phyloP scores from a whole-genome alignment of 768 basidiomycete species.

The Tylopilus felleus region DNA sequence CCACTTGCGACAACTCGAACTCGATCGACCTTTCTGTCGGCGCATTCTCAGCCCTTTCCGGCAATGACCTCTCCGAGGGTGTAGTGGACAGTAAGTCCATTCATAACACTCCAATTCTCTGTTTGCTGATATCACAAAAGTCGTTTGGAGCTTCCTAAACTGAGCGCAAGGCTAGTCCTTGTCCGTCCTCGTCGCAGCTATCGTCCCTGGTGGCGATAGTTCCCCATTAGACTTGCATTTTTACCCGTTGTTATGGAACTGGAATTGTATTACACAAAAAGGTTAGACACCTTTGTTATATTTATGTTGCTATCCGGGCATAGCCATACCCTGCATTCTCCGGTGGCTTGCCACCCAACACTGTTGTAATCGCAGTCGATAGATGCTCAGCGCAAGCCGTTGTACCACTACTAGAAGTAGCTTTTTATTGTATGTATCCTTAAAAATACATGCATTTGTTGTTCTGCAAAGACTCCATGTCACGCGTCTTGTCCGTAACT shows the following conservation, averaged over 20 bases:
- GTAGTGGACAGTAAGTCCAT: conserved; percentile 51
- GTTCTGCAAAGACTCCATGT: background rate
- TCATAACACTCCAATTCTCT: background rate
- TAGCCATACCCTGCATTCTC: conserved; percentile 1
- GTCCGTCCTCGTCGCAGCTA: conserved; percentile 14
- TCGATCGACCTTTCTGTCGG: conserved; percentile 72
- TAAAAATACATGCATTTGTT: background rate
- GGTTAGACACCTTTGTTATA: conserved; percentile 8
- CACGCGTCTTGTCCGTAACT: background rate
- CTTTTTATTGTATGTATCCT: background rate
- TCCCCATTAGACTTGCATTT: conserved; percentile 12
- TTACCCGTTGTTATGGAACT: background rate
- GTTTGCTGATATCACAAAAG: conserved; percentile 15
- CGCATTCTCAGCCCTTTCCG: conserved; percentile 57
- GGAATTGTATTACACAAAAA: background rate
- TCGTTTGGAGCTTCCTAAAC: conserved; percentile 28
- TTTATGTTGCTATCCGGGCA: conserved; percentile 18
- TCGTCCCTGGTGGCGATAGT: conserved; percentile 44
- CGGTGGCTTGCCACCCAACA: conserved; percentile 12
- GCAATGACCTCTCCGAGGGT: conserved; percentile 46
- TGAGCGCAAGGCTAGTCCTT: conserved; percentile 19
- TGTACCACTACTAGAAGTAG: background rate
- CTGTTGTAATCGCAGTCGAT: conserved; percentile 2
- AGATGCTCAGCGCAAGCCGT: background rate
- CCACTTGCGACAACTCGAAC: conserved; percentile 61